Evolutionary conservation across 2,329 filamentous ascomycete genomes (phyloP), one percentile per base, ranked within the genome.

Genomic region (Cercospora berteroae): DNA sequence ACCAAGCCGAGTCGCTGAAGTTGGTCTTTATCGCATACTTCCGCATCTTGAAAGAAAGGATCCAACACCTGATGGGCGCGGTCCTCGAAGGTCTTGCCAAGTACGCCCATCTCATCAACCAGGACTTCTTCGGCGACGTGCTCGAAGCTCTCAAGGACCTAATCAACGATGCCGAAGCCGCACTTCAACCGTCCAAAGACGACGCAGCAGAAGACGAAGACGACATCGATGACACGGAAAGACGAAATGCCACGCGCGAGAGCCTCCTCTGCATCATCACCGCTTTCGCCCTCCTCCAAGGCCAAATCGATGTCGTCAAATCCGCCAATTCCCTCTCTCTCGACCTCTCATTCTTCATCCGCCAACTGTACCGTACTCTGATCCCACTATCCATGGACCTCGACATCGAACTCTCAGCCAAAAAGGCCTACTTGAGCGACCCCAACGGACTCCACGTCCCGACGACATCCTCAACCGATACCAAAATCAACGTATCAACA

Each of bases 71-170:
- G 18, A 98, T 97, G 92, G 95, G 95, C n/a, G 94, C 94, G 13
- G 94, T 97, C 0, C 86, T 99, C 5, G 95, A 98, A 82, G 95
- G 95, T 29, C 83, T 99, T 23, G 94, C 94, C 60, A 93, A 93
- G 77, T 99, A 96, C 77, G 90, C 94, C 3, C 95, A 97, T 78
- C 86, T 99, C 67, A 99, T 99, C 84, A 99, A 99, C 81, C 93
- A 99, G 77, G 93, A 99, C 77, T 98, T 99, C 83, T 99, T 99
- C 75, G 95, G 94, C 29, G 95, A 99, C 77, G 85, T 99, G 31
- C 87, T 99, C 10, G 95, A 98, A 80, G 94, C 93, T 0, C 84
- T 99, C 44, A 96, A 96, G 79, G 95, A 99, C 71, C 86, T 99
- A 55, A 94, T 98, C 74, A 87, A 88, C 4, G 88, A 94, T 72